These are phyloP conservation scores for Reticulomyxa filosa DNA, from an alignment of 78 protist genomes.

Conservation along the genomic window DNA sequence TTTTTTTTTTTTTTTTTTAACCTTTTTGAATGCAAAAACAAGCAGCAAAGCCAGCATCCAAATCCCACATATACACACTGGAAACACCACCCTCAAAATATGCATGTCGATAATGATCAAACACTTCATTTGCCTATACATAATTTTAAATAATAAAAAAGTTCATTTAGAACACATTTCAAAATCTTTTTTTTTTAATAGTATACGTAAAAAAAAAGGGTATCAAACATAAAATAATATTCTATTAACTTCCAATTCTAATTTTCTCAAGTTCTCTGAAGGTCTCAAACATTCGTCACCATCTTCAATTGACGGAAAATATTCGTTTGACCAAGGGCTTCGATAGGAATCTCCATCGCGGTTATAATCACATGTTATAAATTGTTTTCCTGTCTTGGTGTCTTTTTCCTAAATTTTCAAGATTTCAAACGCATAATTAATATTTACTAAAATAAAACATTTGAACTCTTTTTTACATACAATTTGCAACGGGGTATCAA, in stretches of 20 bases:
- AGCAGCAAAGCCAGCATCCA: constrained; percentile 61
- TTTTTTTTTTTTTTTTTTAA: too few relatives aligned
- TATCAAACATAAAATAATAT: too few relatives aligned
- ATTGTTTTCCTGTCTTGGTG: constrained; percentile 47
- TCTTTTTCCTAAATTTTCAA: too few relatives aligned
- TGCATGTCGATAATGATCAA: not conserved
- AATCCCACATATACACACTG: constrained; percentile 76
- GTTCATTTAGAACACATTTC: not conserved
- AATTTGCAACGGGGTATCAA: too few relatives aligned
- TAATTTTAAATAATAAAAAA: not conserved
- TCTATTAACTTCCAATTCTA: too few relatives aligned
- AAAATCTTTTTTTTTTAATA: too few relatives aligned
- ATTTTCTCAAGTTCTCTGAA: too few relatives aligned
- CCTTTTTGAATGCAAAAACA: constrained; percentile 62
- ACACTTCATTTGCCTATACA: not conserved
- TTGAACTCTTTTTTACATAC: too few relatives aligned
- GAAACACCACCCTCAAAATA: constrained; percentile 75
- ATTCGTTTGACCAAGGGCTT: constrained; percentile 85
- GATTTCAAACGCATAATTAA: too few relatives aligned
- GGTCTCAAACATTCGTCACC: too few relatives aligned
- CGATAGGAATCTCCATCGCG: constrained; percentile 91
- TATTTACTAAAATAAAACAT: too few relatives aligned
- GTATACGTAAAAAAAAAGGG: too few relatives aligned
- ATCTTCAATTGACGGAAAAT: constrained; percentile 62
- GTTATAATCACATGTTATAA: constrained; percentile 81